phyloP scores from a whole-genome alignment of 345 rosid species.

The Corymbia maculata region DNA sequence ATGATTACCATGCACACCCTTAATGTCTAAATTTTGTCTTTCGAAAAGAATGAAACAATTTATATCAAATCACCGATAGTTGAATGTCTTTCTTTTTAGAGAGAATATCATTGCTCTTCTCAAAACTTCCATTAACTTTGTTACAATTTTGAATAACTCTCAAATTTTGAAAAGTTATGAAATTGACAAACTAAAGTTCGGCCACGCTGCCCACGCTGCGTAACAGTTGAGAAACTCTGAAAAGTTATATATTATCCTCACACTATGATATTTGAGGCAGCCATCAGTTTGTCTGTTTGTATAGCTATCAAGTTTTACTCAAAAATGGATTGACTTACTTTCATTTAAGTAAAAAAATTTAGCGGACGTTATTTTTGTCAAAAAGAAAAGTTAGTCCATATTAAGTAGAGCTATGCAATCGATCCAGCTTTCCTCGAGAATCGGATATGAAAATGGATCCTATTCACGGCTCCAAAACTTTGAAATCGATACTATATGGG shows the following conservation, averaged over 20 bases:
- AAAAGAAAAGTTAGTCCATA: background rate
- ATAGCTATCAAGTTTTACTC: background rate
- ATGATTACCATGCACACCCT: no score
- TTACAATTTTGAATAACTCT: background rate
- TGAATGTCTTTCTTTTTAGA: background rate
- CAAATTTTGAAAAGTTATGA: background rate
- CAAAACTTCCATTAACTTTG: background rate
- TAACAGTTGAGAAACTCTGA: no score
- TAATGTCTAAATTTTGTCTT: background rate
- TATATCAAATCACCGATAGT: accelerated
- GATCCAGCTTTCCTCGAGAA: no score
- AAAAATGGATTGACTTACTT: background rate
- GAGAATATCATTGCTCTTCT: background rate
- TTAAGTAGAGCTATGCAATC: background rate
- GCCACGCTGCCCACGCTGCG: background rate
- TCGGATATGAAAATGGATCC: background rate
- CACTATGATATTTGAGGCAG: background rate
- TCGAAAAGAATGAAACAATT: background rate
- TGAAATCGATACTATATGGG: background rate
- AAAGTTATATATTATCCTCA: background rate
- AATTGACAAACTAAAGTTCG: background rate
- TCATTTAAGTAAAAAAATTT: background rate
- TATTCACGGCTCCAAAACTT: background rate
- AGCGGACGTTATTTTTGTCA: background rate
- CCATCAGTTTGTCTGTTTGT: background rate